phyloP scores from a whole-genome alignment of 306 rosid species.

The Cyclanthera cordifolia region DNA sequence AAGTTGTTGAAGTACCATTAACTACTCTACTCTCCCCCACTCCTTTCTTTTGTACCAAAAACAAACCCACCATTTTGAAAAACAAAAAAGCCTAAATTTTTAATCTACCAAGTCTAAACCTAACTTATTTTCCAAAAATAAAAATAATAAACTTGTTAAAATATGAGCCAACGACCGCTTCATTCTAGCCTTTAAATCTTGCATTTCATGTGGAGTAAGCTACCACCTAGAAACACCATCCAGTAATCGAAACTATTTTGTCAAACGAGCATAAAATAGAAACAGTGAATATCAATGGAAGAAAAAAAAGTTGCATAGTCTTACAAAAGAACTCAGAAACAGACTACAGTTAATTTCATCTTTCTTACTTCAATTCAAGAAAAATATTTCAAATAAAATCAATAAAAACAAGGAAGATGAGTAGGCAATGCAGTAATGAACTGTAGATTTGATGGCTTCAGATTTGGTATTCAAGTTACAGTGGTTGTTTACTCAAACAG shows the following conservation, averaged over 20 bases:
- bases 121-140: background rate
- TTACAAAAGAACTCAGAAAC: background rate
- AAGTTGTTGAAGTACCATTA: too few species aligned
- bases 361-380: background rate
- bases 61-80: too few species aligned
- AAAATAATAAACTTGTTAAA: too few species aligned
- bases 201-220: too few species aligned
- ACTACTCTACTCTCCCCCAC: too few species aligned
- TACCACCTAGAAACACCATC: too few species aligned
- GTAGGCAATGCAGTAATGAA: background rate
- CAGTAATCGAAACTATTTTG: too few species aligned
- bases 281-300: background rate
- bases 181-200: too few species aligned
- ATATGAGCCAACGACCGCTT: too few species aligned
- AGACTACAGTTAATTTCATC: background rate
- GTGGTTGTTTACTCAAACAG: constrained; percentile 25
- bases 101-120: too few species aligned
- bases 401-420: background rate
- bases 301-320: background rate
- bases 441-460: background rate
- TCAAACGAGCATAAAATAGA: background rate
- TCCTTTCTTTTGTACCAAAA: too few species aligned
- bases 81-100: too few species aligned
- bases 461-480: background rate
- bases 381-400: background rate